phyloP scores from a whole-genome alignment of 768 basidiomycete species.

The Hypholoma sublateritium region DNA sequence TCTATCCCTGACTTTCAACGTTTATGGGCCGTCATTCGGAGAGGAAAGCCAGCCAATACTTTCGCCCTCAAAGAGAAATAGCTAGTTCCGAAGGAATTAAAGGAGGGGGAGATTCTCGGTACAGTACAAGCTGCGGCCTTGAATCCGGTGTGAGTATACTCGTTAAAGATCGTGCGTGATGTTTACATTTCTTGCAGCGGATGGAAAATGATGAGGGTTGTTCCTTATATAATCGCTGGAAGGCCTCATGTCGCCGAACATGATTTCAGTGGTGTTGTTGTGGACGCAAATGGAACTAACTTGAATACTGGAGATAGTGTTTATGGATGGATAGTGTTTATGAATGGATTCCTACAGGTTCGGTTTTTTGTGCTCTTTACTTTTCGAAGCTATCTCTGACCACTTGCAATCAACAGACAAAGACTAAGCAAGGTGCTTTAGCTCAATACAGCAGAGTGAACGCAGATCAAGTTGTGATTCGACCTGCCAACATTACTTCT shows the following conservation, averaged over 20 bases:
- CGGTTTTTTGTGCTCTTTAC: too few relatives aligned
- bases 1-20: conserved; percentile 32
- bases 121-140: conserved; percentile 49
- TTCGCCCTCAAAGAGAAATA: conserved; percentile 33
- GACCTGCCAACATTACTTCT: conserved; percentile 51
- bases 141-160: conserved; percentile 59
- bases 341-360: conserved; percentile 29
- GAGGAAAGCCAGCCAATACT: conserved; percentile 32
- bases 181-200: conserved; percentile 39
- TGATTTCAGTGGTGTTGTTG: conserved; percentile 66
- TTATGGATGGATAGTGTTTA: conserved; percentile 65
- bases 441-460: conserved; percentile 56
- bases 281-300: conserved; percentile 49
- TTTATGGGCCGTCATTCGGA: conserved; percentile 37
- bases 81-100: conserved; percentile 36
- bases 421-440: conserved; percentile 53
- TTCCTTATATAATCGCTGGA: conserved; percentile 45
- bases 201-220: conserved; percentile 51
- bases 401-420: conserved; percentile 22
- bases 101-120: conserved; percentile 32
- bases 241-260: conserved; percentile 56
- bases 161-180: neutral
- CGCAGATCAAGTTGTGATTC: conserved; percentile 34
- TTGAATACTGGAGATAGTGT: conserved; percentile 64
- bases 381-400: neutral